These are phyloP conservation scores for Chondrus crispus DNA, from an alignment of 23 red algal genomes.

Conservation along the genomic window DNA sequence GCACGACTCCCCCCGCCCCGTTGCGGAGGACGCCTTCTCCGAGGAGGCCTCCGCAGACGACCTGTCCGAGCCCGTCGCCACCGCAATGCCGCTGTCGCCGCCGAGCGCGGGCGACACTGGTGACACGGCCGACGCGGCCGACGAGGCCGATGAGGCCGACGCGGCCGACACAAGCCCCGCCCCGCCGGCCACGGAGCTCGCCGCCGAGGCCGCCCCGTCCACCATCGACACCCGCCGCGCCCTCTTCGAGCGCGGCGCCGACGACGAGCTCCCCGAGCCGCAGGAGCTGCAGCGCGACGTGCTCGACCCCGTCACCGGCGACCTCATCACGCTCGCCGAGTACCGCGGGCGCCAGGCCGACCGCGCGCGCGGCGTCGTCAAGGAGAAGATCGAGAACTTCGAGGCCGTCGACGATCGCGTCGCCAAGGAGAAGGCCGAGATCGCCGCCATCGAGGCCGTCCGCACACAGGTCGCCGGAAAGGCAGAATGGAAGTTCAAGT, in stretches of 20 bases:
- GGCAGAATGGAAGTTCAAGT: slow-evolving; percentile 32
- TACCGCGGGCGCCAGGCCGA: slow-evolving; percentile 33
- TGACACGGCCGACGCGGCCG: too few relatives aligned
- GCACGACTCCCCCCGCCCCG: too few relatives aligned
- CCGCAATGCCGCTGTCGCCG: too few relatives aligned
- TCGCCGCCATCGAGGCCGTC: slow-evolving; percentile 38
- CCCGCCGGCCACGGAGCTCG: too few relatives aligned
- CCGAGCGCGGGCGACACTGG: too few relatives aligned
- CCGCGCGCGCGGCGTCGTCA: slow-evolving; percentile 42
- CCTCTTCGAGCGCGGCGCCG: slow-evolving; percentile 23
- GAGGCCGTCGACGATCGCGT: slow-evolving; percentile 33
- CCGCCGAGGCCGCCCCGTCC: too few relatives aligned
- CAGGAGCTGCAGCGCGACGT: slow-evolving; percentile 24
- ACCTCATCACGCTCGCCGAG: slow-evolving; percentile 37
- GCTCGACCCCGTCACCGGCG: slow-evolving; percentile 24
- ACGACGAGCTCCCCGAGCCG: slow-evolving; percentile 17
- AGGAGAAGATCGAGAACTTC: slow-evolving; percentile 38
- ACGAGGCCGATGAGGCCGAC: too few relatives aligned
- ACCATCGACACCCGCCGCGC: slow-evolving; percentile 44
- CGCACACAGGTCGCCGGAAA: slow-evolving; percentile 14
- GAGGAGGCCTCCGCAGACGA: too few relatives aligned
- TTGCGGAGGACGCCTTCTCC: too few relatives aligned
- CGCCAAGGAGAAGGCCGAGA: slow-evolving; percentile 37
- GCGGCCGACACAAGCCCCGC: too few relatives aligned
- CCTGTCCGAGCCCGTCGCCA: too few relatives aligned